Conservation (phyloP, 768 basidiomycete genomes). For the Imleria badia region DNA sequence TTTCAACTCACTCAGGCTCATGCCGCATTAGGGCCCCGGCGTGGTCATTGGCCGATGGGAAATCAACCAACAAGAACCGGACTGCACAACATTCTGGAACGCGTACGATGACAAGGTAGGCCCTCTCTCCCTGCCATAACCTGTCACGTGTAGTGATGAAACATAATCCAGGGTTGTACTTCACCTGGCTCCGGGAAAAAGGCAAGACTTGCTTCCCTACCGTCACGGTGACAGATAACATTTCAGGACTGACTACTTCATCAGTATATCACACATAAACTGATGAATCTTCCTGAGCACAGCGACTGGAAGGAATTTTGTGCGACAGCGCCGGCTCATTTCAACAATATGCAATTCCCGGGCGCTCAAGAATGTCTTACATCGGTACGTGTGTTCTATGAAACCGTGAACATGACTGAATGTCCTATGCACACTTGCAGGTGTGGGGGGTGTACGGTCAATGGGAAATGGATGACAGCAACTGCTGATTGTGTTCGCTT, state of each 20-base stretch:
- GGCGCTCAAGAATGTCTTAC: slow-evolving; percentile 19
- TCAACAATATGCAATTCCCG: slow-evolving; percentile 22
- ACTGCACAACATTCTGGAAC: slow-evolving; percentile 28
- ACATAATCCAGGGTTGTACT: slow-evolving; percentile 21
- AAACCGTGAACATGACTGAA: neutral
- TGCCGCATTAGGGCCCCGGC: slow-evolving; percentile 7
- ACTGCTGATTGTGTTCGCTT: slow-evolving; percentile 11
- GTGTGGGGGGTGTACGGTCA: slow-evolving; percentile 21
- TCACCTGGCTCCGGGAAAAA: slow-evolving; percentile 21
- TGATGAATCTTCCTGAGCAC: slow-evolving; percentile 25
- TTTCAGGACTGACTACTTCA: neutral
- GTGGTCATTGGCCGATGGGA: slow-evolving; percentile 29
- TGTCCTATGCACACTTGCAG: slow-evolving; percentile 8
- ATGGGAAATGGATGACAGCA: slow-evolving; percentile 26
- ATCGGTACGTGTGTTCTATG: slow-evolving; percentile 3
- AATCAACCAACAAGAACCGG: slow-evolving; percentile 26
- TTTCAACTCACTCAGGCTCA: neutral
- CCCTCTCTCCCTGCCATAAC: neutral
- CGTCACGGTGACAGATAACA: too few species aligned
- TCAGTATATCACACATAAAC: slow-evolving; percentile 28
- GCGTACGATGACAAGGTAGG: slow-evolving; percentile 26
- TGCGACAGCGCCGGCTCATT: slow-evolving; percentile 33
- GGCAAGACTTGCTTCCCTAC: slow-evolving; percentile 4
- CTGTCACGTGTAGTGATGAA: neutral
- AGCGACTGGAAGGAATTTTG: slow-evolving; percentile 35